A percentile compares a stretch with the other conserved stretches of the same genome.
These are phyloP conservation scores for Polytrichum formosum DNA, from an alignment of 225 moss, liverwort and hornwort species.

Conservation along the genomic window DNA sequence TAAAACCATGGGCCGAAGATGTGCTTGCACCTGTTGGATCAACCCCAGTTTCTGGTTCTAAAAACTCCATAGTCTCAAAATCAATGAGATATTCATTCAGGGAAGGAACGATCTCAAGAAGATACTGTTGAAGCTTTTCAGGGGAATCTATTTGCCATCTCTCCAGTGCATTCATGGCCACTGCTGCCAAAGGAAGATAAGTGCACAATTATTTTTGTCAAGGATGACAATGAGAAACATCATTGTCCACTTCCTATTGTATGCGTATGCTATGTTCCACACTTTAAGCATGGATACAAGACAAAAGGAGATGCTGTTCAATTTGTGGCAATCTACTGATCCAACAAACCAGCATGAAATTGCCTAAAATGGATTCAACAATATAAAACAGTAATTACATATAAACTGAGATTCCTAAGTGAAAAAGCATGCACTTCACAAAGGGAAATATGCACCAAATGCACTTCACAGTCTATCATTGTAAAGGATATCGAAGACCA, in stretches of 20 bases:
- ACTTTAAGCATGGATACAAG: too few relatives aligned
- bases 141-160: conserved; percentile 68
- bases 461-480: neutral
- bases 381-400: too few relatives aligned
- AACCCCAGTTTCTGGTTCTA: conserved; percentile 36
- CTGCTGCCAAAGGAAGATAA: conserved; percentile 72
- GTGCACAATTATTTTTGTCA: conserved; percentile 33
- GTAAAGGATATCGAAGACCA: conserved; percentile 86
- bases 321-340: too few relatives aligned
- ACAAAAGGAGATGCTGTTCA: too few relatives aligned
- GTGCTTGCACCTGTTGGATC: conserved; percentile 25
- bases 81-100: conserved; percentile 73
- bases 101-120: conserved; percentile 56
- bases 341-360: too few relatives aligned
- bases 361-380: too few relatives aligned
- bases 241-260: too few relatives aligned
- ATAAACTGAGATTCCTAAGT: too few relatives aligned
- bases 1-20: conserved; percentile 18
- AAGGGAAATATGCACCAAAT: neutral
- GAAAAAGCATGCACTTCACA: too few relatives aligned
- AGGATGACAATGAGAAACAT: conserved; percentile 12
- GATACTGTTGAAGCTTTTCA: conserved; percentile 58
- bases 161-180: conserved; percentile 86
- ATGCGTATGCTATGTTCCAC: too few relatives aligned
- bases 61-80: conserved; percentile 61